Conservation (phyloP, 2,329 filamentous ascomycete species). For the Xylariomycetidae sp. region DNA sequence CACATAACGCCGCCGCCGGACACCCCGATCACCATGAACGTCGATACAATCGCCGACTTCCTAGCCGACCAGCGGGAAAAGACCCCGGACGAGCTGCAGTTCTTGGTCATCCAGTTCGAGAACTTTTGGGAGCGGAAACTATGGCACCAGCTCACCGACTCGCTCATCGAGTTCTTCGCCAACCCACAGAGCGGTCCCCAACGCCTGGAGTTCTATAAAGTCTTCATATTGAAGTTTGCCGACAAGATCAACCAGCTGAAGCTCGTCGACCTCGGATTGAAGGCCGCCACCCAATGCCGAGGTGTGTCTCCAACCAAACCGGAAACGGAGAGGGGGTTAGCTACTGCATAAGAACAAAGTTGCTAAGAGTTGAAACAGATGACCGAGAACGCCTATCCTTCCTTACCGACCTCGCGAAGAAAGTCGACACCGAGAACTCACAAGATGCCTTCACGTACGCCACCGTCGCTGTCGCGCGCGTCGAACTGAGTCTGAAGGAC, state of each 20-base stretch:
- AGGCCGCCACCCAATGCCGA: conserved; percentile 79
- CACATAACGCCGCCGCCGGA: too few species aligned
- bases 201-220: conserved; percentile 86
- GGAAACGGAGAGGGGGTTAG: too few species aligned
- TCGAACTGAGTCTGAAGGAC: conserved; percentile 76
- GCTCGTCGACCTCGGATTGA: conserved; percentile 85
- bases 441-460: conserved; percentile 97
- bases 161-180: conserved; percentile 83
- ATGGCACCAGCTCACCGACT: conserved; percentile 96
- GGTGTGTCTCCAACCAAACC: conserved; percentile 52
- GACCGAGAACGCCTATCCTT: conserved; percentile 82
- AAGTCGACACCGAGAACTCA: conserved; percentile 86
- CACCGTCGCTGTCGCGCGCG: conserved; percentile 80
- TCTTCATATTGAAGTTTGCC: conserved; percentile 92
- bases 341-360: too few species aligned
- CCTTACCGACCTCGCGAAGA: conserved; percentile 75
- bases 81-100: conserved; percentile 82
- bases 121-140: conserved; percentile 97
- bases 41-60: conserved; percentile 86
- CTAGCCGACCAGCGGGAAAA: conserved; percentile 84
- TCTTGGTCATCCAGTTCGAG: conserved; percentile 86
- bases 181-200: conserved; percentile 75
- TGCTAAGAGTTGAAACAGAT: conserved; percentile 58
- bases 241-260: conserved; percentile 99
- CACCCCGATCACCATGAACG: conserved; percentile 58